Conservation (phyloP, 139 green algal species). For the Tetradesmus obliquus region DNA sequence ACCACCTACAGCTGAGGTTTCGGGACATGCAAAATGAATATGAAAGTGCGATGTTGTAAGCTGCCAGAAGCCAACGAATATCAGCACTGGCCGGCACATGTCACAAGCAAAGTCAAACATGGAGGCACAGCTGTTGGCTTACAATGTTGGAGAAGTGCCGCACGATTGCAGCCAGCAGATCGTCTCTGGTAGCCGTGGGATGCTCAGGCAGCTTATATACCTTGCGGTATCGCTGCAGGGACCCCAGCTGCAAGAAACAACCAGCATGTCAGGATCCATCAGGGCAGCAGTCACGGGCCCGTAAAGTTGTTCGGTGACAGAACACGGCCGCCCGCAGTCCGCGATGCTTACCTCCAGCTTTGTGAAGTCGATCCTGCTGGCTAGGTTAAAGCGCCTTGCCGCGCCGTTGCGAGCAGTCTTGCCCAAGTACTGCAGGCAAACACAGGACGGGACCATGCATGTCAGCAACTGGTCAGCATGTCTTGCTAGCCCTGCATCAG, state of each 20-base stretch:
- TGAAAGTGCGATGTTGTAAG: background rate
- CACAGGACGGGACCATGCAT: background rate
- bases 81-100: background rate
- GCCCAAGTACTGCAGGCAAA: conserved; percentile 33
- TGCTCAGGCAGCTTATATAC: conserved; percentile 37
- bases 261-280: background rate
- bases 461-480: background rate
- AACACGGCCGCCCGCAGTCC: background rate
- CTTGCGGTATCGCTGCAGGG: conserved; percentile 28
- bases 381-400: background rate
- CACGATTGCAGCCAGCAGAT: conserved; percentile 13
- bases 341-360: conserved; percentile 29
- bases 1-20: background rate
- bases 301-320: background rate
- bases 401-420: background rate
- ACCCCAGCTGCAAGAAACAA: conserved; percentile 3
- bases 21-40: background rate
- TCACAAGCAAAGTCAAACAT: background rate
- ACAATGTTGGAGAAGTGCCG: conserved; percentile 35
- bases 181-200: background rate
- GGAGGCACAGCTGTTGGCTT: background rate
- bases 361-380: conserved; percentile 29
- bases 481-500: background rate
- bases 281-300: background rate
- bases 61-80: background rate